These are phyloP conservation scores for Nelumbo lutea DNA, from an alignment of 164 flowering plant species.

Conservation along the genomic window DNA sequence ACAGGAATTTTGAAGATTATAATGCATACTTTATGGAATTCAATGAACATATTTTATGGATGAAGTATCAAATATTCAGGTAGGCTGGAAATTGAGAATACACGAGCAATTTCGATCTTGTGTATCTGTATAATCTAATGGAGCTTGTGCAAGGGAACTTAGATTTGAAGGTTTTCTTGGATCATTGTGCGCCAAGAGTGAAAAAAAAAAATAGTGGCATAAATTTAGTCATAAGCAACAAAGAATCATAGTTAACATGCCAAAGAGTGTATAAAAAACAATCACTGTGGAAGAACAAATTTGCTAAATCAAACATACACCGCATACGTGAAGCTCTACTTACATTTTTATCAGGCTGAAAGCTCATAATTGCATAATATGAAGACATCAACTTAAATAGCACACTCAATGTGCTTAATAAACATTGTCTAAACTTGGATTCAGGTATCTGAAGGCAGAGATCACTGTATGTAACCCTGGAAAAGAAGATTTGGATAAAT, in stretches of 20 bases:
- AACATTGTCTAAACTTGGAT: constrained; percentile 82
- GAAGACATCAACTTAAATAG: constrained; percentile 81
- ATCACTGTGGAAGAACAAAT: not conserved
- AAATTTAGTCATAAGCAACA: not conserved
- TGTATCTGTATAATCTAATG: no score
- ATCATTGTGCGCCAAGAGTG: no score
- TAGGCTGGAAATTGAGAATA: no score
- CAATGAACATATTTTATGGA: no score
- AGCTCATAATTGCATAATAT: constrained; percentile 75
- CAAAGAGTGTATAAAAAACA: not conserved
- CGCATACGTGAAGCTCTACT: constrained; percentile 5
- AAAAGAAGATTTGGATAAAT: constrained; percentile 19
- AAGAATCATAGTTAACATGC: not conserved
- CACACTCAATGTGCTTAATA: constrained; percentile 65
- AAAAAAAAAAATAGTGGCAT: no score
- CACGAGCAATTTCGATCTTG: no score
- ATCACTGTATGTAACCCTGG: constrained; percentile 96
- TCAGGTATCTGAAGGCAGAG: constrained; percentile 90
- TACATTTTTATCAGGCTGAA: constrained; percentile 65
- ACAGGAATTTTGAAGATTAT: no score
- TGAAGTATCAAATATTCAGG: no score
- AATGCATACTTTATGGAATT: no score
- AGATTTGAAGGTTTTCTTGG: no score
- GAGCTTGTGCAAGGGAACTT: no score
- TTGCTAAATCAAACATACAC: not conserved